These are phyloP conservation scores for Mortierella sp. DNA, from an alignment of 371 early-diverging fungal species.

Conservation along the genomic window DNA sequence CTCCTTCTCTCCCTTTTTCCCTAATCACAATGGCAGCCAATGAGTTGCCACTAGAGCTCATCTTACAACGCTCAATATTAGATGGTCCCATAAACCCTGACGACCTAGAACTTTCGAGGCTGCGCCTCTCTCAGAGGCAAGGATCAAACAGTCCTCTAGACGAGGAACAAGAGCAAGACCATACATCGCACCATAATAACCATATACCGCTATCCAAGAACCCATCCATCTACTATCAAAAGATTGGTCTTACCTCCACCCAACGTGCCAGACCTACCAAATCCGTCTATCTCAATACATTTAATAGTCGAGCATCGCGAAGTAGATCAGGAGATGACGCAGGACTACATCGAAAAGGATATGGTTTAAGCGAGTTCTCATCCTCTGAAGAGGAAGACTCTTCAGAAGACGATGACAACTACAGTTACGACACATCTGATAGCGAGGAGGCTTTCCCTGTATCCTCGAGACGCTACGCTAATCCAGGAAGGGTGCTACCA, in stretches of 20 bases:
- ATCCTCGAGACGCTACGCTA: background rate
- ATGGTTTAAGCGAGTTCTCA: slow-evolving; percentile 33
- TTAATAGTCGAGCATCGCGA: background rate
- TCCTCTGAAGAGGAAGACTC: slow-evolving; percentile 12
- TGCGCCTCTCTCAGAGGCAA: background rate
- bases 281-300: background rate
- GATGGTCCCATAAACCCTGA: slow-evolving; percentile 15
- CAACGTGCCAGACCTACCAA: background rate
- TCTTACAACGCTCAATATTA: slow-evolving; percentile 27
- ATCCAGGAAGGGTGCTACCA: background rate
- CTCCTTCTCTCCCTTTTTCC: background rate
- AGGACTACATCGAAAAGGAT: slow-evolving; percentile 9
- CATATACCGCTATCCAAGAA: slow-evolving; percentile 21
- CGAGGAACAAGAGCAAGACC: background rate
- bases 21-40: slow-evolving; percentile 7
- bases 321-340: background rate
- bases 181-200: too few relatives aligned
- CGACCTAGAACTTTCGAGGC: slow-evolving; percentile 16
- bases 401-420: background rate
- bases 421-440: slow-evolving; percentile 18
- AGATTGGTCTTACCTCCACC: slow-evolving; percentile 30
- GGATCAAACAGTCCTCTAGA: background rate
- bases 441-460: slow-evolving; percentile 12
- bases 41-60: slow-evolving; percentile 20
- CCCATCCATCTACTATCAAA: slow-evolving; percentile 26